A percentile compares a stretch with the other conserved stretches of the same genome.
phyloP scores from a whole-genome alignment of 2,329 filamentous ascomycete species.

The Xylaria sp. region DNA sequence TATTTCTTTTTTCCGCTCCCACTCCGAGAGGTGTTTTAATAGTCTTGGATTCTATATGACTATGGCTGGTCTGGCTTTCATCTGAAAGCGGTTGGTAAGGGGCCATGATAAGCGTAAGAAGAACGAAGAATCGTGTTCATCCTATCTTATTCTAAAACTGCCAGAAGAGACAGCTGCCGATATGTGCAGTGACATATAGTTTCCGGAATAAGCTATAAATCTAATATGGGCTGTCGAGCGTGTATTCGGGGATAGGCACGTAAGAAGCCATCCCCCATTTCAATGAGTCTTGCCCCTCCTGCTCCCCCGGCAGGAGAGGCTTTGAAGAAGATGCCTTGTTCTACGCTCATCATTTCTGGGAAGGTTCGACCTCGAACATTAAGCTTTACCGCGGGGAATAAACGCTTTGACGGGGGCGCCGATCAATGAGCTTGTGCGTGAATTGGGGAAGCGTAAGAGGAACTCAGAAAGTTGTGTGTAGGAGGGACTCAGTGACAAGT shows the following conservation, averaged over 20 bases:
- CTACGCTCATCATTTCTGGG: not conserved
- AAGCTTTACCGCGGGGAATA: slow-evolving; percentile 20
- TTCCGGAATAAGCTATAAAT: not conserved
- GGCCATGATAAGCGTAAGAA: not conserved
- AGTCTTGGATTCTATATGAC: not conserved
- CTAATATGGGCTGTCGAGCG: not conserved
- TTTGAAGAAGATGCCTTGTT: slow-evolving; percentile 14
- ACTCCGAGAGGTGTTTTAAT: not conserved
- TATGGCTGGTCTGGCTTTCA: not conserved
- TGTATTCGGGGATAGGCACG: slow-evolving; percentile 1
- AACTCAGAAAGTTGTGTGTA: not conserved
- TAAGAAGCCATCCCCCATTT: slow-evolving; percentile 1
- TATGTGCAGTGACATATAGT: slow-evolving; percentile 3
- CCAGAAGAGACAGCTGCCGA: not conserved
- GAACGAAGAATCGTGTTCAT: slow-evolving; percentile 8
- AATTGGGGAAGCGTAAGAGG: not conserved
- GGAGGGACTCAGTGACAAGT: slow-evolving; percentile 1
- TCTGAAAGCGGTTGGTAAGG: not conserved
- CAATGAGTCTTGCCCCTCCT: slow-evolving; percentile 3
- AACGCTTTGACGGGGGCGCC: not conserved
- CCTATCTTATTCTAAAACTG: not conserved
- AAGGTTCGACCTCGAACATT: slow-evolving; percentile 19
- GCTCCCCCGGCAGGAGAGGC: not conserved
- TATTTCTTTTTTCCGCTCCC: not conserved
- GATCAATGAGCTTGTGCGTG: slow-evolving; percentile 4